These are phyloP conservation scores for Huntiella bhutanensis DNA, from an alignment of 2,329 filamentous ascomycete species.

Conservation along the genomic window DNA sequence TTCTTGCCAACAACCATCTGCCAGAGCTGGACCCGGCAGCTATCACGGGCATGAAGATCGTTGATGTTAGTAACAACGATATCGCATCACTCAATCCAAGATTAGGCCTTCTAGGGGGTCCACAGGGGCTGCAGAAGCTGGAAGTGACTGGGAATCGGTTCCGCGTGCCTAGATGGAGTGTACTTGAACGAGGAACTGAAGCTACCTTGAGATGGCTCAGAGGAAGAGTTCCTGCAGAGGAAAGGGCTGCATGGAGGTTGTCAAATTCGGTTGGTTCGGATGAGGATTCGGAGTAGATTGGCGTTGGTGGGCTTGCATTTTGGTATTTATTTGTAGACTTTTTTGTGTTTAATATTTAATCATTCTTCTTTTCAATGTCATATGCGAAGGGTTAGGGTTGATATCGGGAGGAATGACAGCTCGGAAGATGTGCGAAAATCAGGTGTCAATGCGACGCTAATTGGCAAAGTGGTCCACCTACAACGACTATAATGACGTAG, in stretches of 20 bases:
- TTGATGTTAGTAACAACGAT: conserved; percentile 72
- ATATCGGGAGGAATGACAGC: too few relatives aligned
- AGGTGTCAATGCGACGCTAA: too few relatives aligned
- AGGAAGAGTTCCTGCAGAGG: conserved; percentile 48
- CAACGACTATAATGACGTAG: too few relatives aligned
- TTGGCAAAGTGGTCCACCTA: too few relatives aligned
- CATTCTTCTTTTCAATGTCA: not conserved
- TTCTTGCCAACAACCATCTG: conserved; percentile 65
- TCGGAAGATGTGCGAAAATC: too few relatives aligned
- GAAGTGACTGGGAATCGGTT: conserved; percentile 77
- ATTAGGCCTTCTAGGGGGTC: conserved; percentile 56
- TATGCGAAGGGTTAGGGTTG: not conserved
- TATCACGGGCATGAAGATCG: conserved; percentile 52
- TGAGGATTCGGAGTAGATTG: conserved; percentile 5
- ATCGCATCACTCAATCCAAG: conserved; percentile 65
- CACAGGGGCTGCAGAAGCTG: conserved; percentile 39
- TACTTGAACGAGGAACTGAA: conserved; percentile 75
- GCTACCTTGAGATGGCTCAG: conserved; percentile 65
- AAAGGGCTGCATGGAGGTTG: conserved; percentile 37
- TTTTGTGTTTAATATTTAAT: conserved; percentile 1
- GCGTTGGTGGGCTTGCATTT: not conserved
- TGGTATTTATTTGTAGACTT: not conserved
- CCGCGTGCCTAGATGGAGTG: conserved; percentile 64
- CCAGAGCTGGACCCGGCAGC: conserved; percentile 52
- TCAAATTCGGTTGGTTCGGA: conserved; percentile 21